Conservation (phyloP, 345 rosid genomes). For the Sisymbrium altissimum region DNA sequence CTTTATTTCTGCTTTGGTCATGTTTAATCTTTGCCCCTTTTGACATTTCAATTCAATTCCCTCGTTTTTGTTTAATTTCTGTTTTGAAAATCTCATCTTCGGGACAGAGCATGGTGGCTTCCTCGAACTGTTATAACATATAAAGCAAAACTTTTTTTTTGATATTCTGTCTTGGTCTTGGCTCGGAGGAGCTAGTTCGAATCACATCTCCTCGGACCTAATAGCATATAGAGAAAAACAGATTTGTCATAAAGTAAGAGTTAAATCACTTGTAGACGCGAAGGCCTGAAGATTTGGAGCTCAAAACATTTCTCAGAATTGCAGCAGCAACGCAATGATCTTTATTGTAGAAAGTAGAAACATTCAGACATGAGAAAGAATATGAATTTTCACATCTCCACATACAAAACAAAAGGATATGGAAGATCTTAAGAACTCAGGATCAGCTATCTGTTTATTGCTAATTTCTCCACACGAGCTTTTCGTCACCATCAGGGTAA, state of each 20-base stretch:
- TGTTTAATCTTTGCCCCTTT: slow-evolving; percentile 17
- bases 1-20: neutral
- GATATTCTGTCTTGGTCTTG: neutral
- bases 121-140: slow-evolving; percentile 13
- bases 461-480: neutral
- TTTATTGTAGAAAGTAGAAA: neutral
- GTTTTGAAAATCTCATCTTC: slow-evolving; percentile 14
- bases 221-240: neutral
- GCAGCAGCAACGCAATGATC: neutral
- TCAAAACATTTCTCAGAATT: neutral
- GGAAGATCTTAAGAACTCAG: neutral
- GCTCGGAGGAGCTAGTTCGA: neutral
- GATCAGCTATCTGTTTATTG: neutral
- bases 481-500: slow-evolving; percentile 1
- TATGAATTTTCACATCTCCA: neutral
- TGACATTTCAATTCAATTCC: slow-evolving; percentile 9
- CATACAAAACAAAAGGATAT: neutral
- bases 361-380: neutral
- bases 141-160: slow-evolving; percentile 3
- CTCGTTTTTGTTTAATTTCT: slow-evolving; percentile 14
- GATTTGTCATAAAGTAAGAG: neutral
- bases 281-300: neutral
- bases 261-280: neutral
- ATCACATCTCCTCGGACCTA: neutral
- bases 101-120: slow-evolving; percentile 1